Evolutionary conservation across 2,329 filamentous ascomycete species (phyloP).

Genomic region (Coniella vitis): DNA sequence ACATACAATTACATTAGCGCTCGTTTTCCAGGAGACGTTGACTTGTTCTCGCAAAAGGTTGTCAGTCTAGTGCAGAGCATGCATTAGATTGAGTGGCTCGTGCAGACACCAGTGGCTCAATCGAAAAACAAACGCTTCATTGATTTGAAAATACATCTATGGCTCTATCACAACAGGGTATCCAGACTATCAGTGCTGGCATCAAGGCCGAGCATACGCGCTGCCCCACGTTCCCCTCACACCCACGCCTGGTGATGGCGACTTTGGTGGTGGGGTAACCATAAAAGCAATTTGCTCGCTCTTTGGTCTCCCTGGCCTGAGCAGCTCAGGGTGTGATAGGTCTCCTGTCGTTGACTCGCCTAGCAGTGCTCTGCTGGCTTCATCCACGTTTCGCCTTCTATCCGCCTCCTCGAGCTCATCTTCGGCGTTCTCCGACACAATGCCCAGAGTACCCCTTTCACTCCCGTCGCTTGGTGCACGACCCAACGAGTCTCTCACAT

Average conservation of each 20-base stretch:
- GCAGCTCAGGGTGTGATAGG: not conserved
- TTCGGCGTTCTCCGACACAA: constrained; percentile 4
- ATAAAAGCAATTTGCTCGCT: constrained; percentile 15
- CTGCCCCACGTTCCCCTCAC: constrained; percentile 2
- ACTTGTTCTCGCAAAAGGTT: constrained; percentile 33
- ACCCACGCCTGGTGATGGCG: not conserved
- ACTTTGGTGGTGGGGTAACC: constrained; percentile 12
- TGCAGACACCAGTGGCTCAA: not conserved
- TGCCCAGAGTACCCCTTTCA: constrained; percentile 14
- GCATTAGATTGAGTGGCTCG: constrained; percentile 2
- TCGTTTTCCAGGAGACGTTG: constrained; percentile 38
- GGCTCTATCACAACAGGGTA: not conserved
- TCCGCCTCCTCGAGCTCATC: not conserved
- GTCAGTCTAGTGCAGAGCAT: constrained; percentile 33
- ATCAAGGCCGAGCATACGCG: not conserved
- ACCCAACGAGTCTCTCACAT: constrained; percentile 13
- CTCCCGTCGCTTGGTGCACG: constrained; percentile 20
- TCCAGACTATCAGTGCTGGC: not conserved
- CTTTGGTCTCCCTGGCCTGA: constrained; percentile 11
- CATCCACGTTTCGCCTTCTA: not conserved
- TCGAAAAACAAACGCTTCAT: constrained; percentile 3
- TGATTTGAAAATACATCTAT: not conserved
- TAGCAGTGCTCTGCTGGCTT: constrained; percentile 9
- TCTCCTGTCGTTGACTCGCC: not conserved
- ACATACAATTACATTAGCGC: constrained; percentile 44